Percentiles rank a stretch among this genome's conserved stretches.
Conservation (phyloP, 1,139 yeast genomes). For the Saccharomycopsis hybrid region DNA sequence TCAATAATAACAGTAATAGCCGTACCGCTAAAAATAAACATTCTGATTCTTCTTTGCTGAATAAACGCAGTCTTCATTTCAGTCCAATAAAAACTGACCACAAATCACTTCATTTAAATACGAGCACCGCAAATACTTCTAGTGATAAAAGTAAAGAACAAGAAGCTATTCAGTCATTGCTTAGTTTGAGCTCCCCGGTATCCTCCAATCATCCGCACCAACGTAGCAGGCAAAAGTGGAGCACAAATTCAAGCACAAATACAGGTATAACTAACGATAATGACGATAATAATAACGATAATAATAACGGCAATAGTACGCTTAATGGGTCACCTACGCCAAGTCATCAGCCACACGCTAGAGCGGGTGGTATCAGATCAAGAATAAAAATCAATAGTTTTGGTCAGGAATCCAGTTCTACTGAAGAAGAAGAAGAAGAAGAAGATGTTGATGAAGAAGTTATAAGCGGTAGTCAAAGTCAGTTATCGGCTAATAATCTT, state of each 20-base stretch:
- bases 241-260: no score
- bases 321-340: slow-evolving; percentile 4
- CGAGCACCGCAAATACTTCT: no score
- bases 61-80: not conserved
- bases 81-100: slow-evolving; percentile 2
- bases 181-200: slow-evolving; percentile 16
- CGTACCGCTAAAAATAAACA: not conserved
- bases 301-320: no score
- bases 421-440: slow-evolving; percentile 12
- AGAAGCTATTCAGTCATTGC: slow-evolving; percentile 20
- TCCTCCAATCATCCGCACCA: slow-evolving; percentile 4
- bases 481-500: no score
- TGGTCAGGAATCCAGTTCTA: slow-evolving; percentile 9
- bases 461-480: no score
- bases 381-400: not conserved
- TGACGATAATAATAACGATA: no score
- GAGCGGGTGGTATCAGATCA: not conserved
- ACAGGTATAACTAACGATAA: no score
- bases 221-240: not conserved
- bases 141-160: slow-evolving; percentile 16
- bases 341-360: not conserved
- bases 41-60: no score
- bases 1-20: not conserved
- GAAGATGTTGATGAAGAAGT: no score
- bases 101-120: not conserved